phyloP scores from a whole-genome alignment of 139 green algal genomes.

The Closterium sp. region DNA sequence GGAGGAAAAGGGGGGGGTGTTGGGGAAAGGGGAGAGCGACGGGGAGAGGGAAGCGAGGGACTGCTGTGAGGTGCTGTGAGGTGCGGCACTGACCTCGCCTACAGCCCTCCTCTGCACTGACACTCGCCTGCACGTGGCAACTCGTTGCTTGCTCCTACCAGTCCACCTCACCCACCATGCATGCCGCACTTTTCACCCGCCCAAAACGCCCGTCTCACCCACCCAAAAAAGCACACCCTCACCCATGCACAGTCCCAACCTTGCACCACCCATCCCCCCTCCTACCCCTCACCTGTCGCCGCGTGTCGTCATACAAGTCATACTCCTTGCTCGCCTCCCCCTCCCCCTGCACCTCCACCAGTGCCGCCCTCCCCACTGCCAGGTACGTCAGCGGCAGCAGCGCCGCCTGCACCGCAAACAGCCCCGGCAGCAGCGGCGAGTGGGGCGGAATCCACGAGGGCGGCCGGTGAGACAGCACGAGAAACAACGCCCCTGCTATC shows the following conservation, averaged over 20 bases:
- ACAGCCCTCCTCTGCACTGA: too few relatives aligned
- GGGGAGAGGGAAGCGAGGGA: not conserved
- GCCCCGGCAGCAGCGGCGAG: slow-evolving; percentile 57
- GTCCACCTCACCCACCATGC: too few relatives aligned
- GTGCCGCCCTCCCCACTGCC: not conserved
- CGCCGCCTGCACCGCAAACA: slow-evolving; percentile 69
- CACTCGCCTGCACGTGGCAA: too few relatives aligned
- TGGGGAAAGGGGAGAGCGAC: not conserved
- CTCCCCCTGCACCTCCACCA: not conserved
- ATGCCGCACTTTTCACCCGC: too few relatives aligned
- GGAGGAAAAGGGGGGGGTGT: not conserved
- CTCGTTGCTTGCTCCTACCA: too few relatives aligned
- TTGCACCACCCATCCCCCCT: not conserved
- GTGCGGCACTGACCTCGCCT: too few relatives aligned
- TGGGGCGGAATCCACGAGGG: slow-evolving; percentile 18
- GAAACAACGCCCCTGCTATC: slow-evolving; percentile 66
- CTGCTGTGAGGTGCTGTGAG: too few relatives aligned
- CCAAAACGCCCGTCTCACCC: too few relatives aligned
- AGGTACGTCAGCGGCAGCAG: slow-evolving; percentile 32
- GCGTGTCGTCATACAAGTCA: slow-evolving; percentile 15
- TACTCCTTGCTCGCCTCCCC: not conserved
- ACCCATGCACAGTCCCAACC: not conserved
- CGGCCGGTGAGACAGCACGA: slow-evolving; percentile 73
- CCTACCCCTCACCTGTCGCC: not conserved
- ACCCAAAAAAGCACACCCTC: not conserved